These are phyloP conservation scores for Botrytis fragariae DNA, from an alignment of 2,329 filamentous ascomycete species.

Conservation along the genomic window DNA sequence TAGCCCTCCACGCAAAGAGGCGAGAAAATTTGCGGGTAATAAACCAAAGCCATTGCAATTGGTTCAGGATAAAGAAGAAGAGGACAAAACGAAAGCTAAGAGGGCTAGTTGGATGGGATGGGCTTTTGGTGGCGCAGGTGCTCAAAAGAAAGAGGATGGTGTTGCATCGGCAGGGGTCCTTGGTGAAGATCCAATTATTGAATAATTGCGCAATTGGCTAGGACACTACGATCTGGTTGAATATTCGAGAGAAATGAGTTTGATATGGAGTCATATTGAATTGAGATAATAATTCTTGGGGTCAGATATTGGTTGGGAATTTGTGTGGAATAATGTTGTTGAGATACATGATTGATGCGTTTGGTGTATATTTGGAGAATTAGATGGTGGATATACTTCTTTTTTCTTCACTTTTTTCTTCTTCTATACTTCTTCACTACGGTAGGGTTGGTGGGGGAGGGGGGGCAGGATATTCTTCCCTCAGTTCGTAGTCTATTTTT, in stretches of 20 bases:
- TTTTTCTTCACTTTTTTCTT: background rate
- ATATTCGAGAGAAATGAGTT: background rate
- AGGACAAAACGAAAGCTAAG: slow-evolving; percentile 52
- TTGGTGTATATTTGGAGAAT: background rate
- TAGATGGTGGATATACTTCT: slow-evolving; percentile 7
- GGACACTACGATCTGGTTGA: background rate
- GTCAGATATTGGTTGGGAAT: background rate
- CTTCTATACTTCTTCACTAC: background rate
- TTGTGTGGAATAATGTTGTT: slow-evolving; percentile 2
- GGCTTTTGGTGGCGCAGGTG: slow-evolving; percentile 40
- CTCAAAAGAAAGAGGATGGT: slow-evolving; percentile 17
- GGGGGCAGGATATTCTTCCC: background rate
- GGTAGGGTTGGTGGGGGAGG: background rate
- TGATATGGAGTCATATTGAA: background rate
- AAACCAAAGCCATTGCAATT: slow-evolving; percentile 83
- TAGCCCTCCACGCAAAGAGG: slow-evolving; percentile 58
- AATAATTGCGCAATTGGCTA: slow-evolving; percentile 9
- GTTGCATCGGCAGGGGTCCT: background rate
- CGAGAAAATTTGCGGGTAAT: slow-evolving; percentile 60
- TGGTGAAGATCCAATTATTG: slow-evolving; percentile 17
- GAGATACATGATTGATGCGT: background rate
- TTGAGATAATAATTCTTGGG: slow-evolving; percentile 7
- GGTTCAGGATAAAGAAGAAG: slow-evolving; percentile 66
- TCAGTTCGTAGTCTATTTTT: background rate
- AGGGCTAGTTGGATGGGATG: slow-evolving; percentile 65